A percentile compares a stretch with the other conserved stretches of the same genome.
phyloP scores from a whole-genome alignment of 495 filamentous ascomycete genomes.

The Aspergillus funiculosus region DNA sequence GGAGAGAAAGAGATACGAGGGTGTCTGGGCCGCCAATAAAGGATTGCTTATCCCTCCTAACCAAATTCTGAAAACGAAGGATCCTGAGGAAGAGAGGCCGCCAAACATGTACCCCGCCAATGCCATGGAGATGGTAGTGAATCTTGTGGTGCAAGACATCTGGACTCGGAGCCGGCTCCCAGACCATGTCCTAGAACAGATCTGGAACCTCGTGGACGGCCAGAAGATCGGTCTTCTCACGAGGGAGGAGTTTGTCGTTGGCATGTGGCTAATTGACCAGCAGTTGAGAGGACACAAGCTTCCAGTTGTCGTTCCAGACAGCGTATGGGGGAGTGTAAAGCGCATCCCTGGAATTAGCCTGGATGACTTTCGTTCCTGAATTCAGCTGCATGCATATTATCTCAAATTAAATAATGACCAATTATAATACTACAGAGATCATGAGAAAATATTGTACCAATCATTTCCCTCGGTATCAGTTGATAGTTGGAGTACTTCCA shows the following conservation, averaged over 20 bases:
- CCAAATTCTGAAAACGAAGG: constrained; percentile 5
- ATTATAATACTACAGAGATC: no score
- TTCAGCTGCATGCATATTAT: no score
- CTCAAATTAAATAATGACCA: no score
- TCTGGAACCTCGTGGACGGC: constrained; percentile 81
- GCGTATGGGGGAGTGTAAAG: constrained; percentile 82
- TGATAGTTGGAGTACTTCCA: no score
- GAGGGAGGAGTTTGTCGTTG: constrained; percentile 86
- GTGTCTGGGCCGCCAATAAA: constrained; percentile 90
- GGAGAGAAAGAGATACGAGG: constrained; percentile 89
- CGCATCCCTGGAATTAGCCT: constrained; percentile 44
- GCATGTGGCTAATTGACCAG: constrained; percentile 94
- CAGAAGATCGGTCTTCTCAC: constrained; percentile 53
- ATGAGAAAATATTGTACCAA: no score
- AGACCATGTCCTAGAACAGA: constrained; percentile 60
- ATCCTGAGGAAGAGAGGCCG: neutral
- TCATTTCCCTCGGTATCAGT: no score
- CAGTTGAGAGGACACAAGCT: constrained; percentile 81
- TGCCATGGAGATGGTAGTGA: constrained; percentile 56
- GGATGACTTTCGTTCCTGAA: no score
- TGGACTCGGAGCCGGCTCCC: constrained; percentile 75
- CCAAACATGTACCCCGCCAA: constrained; percentile 21
- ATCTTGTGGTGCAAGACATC: constrained; percentile 77
- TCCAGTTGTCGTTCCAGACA: constrained; percentile 68
- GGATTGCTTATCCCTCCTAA: constrained; percentile 50